Evolutionary conservation across 768 basidiomycete species (phyloP).

Genomic region (Nidularia sp.): DNA sequence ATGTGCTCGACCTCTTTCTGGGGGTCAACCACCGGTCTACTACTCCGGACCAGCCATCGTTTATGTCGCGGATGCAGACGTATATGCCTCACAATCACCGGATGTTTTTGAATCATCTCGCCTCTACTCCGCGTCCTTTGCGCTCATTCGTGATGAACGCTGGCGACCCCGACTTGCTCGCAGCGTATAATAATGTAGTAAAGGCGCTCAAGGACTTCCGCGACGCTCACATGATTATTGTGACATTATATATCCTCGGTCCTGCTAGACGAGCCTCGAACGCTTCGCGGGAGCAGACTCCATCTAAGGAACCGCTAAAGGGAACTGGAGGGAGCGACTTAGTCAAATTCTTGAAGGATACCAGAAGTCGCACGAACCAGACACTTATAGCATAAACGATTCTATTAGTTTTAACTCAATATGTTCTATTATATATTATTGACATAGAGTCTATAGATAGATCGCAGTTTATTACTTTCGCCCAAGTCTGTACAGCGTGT

Average conservation of each 20-base stretch:
- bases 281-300: conserved; percentile 10
- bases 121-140: conserved; percentile 55
- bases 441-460: too few relatives aligned
- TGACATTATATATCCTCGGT: conserved; percentile 71
- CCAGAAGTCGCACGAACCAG: conserved; percentile 63
- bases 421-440: too few relatives aligned
- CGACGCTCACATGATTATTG: conserved; percentile 78
- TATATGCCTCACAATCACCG: conserved; percentile 89
- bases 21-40: conserved; percentile 54
- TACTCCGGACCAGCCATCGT: conserved; percentile 29
- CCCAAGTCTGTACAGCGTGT: too few relatives aligned
- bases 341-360: conserved; percentile 71
- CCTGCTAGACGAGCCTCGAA: conserved; percentile 48
- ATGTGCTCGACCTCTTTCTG: conserved; percentile 72
- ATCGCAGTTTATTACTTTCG: too few relatives aligned
- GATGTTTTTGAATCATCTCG: conserved; percentile 67
- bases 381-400: conserved; percentile 21
- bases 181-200: conserved; percentile 68
- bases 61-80: conserved; percentile 70
- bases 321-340: conserved; percentile 85
- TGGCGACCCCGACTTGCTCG: conserved; percentile 30
- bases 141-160: conserved; percentile 46
- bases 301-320: conserved; percentile 28
- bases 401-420: too few relatives aligned
- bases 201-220: conserved; percentile 68